Evolutionary conservation across 805 yeast genomes (phyloP), one percentile per base, ranked within the genome.

Genomic region (Hemisphaericaspora nanyangensis): DNA sequence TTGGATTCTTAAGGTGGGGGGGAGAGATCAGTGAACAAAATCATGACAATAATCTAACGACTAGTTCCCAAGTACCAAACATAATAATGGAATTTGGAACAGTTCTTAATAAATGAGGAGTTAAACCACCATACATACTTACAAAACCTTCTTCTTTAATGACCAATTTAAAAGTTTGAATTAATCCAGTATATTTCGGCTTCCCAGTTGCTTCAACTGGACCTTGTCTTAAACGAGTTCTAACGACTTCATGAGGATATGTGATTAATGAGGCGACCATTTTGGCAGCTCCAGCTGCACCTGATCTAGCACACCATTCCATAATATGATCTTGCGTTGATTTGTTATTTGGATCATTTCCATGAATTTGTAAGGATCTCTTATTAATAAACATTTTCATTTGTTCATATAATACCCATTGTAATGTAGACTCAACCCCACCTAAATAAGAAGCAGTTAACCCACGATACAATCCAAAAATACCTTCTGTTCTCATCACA

Each of bases 31-130:
- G 15, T 3, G 18, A 24, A 15, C 17, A 22, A 12, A 24, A 22
- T 17, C 29, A 40, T 22, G 50, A 52, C 39, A 65, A 60, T 34
- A 66, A 49, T 40, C 70, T 51, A 10, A 68, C 74, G 18, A 68
- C 68, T 26, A 93, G 60, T 58, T 93, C 99, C 98, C 98, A 93
- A 3, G 98, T 90, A 33, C 99, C 99, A 69, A 93, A 93, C 99
- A 93, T 93, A 51, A 93, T 91, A 58, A 93, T 89, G 55, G 95
- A 85, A 63, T 93, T 93, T 3, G 99, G 99, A 37, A 93, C 99
- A 0, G 99, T 93, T 63, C 99, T 79, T 68, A 93, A 76, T 54
- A 93, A 68, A 64, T 93, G 99, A 4, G 99, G 97, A 1, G 99
- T 93, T 53, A 93, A 72, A 1, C 99, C 99, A 40, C 99, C 96